Base-by-base conservation (phyloP, 805 yeast species). In the Zygoascus tannicola region DNA sequence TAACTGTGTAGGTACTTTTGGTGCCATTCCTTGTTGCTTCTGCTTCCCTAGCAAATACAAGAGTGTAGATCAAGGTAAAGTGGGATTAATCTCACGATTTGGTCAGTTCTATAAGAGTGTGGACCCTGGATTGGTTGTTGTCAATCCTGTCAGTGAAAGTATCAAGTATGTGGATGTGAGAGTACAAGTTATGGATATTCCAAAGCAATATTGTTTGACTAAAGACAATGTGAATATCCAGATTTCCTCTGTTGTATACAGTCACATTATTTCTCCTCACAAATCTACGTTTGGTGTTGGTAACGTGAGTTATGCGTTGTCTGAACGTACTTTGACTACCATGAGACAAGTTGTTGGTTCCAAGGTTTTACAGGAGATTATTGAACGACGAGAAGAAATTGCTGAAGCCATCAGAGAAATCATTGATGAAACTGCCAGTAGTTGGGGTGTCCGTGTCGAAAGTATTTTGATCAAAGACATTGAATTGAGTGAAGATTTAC, bases 381-480 rank as follows among this genome's bases (percentile, higher is more conserved):
- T 80, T 53, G 86, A 80, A 56, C 75, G 79, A 57, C 65, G 87
- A 50, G 86, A 80, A 52, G 83, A 80, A 58, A 72, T 80, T 49
- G 85, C 86, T 18, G 75, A 68, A 40, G 67, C 80, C 20, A 80
- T 80, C 53, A 80, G 74, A 56, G 71, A 66, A 45, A 73, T 80
- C 47, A 80, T 80, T 46, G 57, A 76, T 30, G 74, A 71, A 48
- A 76, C 84, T 8, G 85, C 83, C 3, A 64, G 66, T 32, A 75
- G 70, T 46, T 80, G 87, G 87, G 87, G 87, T 55, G 83, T 79
- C 32, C 67, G 69, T 48, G 73, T 80, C 47, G 86, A 80, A 60
- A 70, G 79, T 41, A 77, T 80, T 48, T 67, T 80, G 51, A 80
- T 80, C 58, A 80, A 80, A 64, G 86, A 80, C 59, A 67, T 80